Evolutionary conservation across 176 grass and related monocot species (phyloP), one percentile per base, ranked within the genome.

Genomic region (Aegilops tauschii): DNA sequence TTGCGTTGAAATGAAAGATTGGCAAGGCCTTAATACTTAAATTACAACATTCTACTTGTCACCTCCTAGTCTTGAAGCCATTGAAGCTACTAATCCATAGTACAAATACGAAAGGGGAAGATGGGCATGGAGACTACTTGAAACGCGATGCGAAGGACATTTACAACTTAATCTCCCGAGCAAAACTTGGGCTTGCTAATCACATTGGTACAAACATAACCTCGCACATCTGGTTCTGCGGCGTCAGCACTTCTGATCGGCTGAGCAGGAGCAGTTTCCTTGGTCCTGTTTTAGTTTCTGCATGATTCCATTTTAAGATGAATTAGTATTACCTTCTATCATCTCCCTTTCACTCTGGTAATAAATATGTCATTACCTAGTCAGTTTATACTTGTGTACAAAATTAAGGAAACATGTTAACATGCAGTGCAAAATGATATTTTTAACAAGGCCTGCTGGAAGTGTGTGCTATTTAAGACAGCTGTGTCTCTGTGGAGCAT

Each of bases 221-320:
- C 21, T 62, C 37, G 16, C 35, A 54, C 14, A 49, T 84, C 29
- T 81, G 69, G n/a, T 76, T 84, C 36, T 52, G 69, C 63, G 85
- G 39, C 54, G 21, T 85, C 64, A 91, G 25, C 82, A 85, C n/a
- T 63, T 59, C 16, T 79, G 71, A 18, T 85, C 91, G 65, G 69
- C 76, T 8, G 85, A 49, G 85, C 95, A 97, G 69, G 66, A 87
- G 85, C 95, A 97, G 66, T 95, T 91, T 65, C 68, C 86, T 83
- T 91, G 91, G 62, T 90, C 87, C 65, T 93, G 82, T 88, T 90
- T 93, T 76, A 97, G 80, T 82, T 88, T 95, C 95, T 97, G 90
- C 86, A 88, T n/a, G 44, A 71, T 81, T 34, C 79, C 8, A 77
- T 86, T 73, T 80, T 67, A 27, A 65, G 0, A 76, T 28, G 16